Conservation (phyloP, 2,329 filamentous ascomycete species). For the Aspergillus nomiae region DNA sequence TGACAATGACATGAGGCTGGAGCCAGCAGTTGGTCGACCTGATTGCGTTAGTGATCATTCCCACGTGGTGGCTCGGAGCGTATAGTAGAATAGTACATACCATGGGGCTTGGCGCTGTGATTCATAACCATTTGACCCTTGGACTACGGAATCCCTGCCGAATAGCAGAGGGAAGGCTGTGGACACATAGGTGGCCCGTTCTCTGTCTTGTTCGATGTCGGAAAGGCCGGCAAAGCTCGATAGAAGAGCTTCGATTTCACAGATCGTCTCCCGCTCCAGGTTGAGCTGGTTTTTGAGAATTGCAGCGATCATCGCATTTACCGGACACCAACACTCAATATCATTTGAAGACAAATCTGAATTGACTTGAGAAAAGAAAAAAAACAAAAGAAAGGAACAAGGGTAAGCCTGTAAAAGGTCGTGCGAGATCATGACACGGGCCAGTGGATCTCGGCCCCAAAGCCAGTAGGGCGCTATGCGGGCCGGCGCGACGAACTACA, state of each 20-base stretch:
- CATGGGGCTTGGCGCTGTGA: constrained; percentile 2
- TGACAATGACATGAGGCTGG: neutral
- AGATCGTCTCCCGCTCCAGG: neutral
- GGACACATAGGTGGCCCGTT: neutral
- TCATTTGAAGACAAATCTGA: neutral
- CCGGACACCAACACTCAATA: neutral
- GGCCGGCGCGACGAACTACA: neutral
- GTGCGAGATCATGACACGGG: neutral
- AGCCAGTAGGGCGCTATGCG: neutral
- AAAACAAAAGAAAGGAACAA: neutral
- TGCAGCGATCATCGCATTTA: neutral
- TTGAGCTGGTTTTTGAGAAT: neutral
- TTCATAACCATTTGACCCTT: constrained; percentile 8
- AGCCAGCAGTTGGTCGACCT: constrained; percentile 8
- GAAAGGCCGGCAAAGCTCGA: neutral
- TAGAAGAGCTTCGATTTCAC: neutral
- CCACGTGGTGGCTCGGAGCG: neutral
- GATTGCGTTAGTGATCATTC: neutral
- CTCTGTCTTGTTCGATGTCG: neutral
- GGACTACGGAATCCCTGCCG: constrained; percentile 6
- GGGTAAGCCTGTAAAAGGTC: neutral
- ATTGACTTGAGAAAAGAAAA: neutral
- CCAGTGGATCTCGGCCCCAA: neutral
- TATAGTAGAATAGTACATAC: neutral
- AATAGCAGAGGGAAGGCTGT: constrained; percentile 8